Conservation (phyloP, 2,329 filamentous ascomycete species). For the Cladorrhinum sp. region DNA sequence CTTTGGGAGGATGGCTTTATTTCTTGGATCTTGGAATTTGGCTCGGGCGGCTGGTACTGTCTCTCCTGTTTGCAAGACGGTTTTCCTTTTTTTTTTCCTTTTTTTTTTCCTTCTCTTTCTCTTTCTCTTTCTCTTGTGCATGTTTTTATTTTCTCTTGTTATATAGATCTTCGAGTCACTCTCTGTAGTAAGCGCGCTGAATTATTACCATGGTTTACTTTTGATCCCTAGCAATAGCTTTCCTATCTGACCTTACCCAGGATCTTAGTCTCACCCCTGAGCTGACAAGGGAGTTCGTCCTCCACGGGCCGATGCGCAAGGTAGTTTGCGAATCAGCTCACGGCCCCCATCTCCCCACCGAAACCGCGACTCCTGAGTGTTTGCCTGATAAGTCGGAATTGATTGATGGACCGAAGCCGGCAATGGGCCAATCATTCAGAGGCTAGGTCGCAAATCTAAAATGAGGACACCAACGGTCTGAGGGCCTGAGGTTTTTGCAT, state of each 20-base stretch:
- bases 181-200: neutral
- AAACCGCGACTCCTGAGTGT: neutral
- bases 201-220: slow-evolving; percentile 2
- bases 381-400: neutral
- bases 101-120: neutral
- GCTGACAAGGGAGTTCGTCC: neutral
- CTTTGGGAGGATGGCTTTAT: neutral
- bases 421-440: neutral
- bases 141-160: neutral
- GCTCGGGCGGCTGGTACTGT: slow-evolving; percentile 1
- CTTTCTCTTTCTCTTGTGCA: neutral
- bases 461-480: neutral
- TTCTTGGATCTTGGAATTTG: neutral
- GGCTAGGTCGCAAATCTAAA: neutral
- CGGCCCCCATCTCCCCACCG: slow-evolving; percentile 1
- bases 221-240: neutral
- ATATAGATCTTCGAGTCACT: slow-evolving; percentile 2
- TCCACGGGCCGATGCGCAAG: neutral
- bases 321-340: neutral
- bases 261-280: neutral
- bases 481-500: neutral
- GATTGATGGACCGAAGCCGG: neutral
- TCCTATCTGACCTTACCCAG: neutral
- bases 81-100: neutral
- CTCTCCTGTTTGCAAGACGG: neutral